A percentile compares a stretch with the other conserved stretches of the same genome.
phyloP scores from a whole-genome alignment of 192 early-diverging fungal genomes.

The Coemansia biformis region DNA sequence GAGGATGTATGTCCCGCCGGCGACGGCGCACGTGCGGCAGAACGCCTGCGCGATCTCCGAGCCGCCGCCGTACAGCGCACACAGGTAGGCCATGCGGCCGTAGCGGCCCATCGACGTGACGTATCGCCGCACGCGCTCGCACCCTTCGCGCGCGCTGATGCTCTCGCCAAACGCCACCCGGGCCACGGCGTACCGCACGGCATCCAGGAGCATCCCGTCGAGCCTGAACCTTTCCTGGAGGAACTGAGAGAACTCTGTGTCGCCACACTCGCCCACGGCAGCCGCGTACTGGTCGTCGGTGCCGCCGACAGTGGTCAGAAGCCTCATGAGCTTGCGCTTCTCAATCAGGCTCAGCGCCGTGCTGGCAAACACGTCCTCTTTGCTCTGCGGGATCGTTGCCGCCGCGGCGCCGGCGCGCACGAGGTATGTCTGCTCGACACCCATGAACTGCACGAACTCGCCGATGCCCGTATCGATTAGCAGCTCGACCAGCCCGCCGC shows the following conservation, averaged over 20 bases:
- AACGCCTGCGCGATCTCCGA: constrained; percentile 89
- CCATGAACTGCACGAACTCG: constrained; percentile 84
- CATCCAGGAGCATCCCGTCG: constrained; percentile 56
- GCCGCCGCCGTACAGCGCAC: constrained; percentile 80
- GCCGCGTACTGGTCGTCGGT: constrained; percentile 31
- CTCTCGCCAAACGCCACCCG: constrained; percentile 12
- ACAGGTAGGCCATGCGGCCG: constrained; percentile 75
- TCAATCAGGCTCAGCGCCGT: constrained; percentile 70
- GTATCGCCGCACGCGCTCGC: constrained; percentile 61
- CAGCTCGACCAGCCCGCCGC: constrained; percentile 67
- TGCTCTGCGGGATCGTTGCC: constrained; percentile 75
- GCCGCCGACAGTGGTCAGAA: constrained; percentile 60
- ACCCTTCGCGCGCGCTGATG: constrained; percentile 57
- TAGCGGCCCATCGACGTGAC: constrained; percentile 78
- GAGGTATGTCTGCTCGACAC: constrained; percentile 66
- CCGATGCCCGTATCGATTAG: constrained; percentile 73
- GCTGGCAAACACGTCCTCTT: constrained; percentile 87
- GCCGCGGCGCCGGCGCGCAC: constrained; percentile 37
- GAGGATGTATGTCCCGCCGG: constrained; percentile 86
- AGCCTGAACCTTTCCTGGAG: constrained; percentile 57
- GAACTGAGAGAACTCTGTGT: constrained; percentile 25
- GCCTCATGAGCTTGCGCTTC: constrained; percentile 87
- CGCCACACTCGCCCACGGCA: constrained; percentile 21
- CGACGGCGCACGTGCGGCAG: constrained; percentile 84
- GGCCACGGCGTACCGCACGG: constrained; percentile 63